phyloP scores from a whole-genome alignment of 164 flowering plant species.

The Echeveria elegans region DNA sequence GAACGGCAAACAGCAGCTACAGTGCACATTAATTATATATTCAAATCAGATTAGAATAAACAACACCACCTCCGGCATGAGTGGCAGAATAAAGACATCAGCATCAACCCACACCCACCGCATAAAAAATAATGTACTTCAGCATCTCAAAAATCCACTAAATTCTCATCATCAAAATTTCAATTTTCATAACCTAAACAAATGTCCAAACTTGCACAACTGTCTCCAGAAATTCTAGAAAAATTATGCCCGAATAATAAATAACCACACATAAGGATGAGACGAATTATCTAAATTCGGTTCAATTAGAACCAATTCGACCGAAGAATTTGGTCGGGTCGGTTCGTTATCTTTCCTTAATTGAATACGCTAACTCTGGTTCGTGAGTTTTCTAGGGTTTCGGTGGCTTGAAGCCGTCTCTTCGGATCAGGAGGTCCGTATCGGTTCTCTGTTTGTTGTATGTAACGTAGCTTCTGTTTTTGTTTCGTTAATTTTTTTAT shows the following conservation, averaged over 20 bases:
- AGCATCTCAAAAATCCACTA: neutral
- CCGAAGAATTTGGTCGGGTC: neutral
- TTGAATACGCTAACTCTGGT: neutral
- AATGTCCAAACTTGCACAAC: neutral
- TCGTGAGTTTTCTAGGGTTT: neutral
- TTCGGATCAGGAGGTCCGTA: neutral
- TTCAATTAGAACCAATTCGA: neutral
- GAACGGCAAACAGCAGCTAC: no score
- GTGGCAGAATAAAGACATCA: neutral
- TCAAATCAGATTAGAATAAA: neutral
- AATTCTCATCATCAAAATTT: neutral
- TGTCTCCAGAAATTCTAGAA: no score
- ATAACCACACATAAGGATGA: no score
- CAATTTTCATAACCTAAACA: neutral
- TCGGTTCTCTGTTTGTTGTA: neutral
- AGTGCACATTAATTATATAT: neutral
- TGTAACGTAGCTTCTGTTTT: neutral
- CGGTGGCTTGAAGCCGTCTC: neutral
- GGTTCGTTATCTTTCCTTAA: neutral
- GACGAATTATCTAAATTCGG: neutral
- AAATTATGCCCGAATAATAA: no score
- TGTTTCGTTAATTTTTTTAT: neutral
- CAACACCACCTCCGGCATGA: no score
- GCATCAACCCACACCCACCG: neutral
- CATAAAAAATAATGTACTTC: neutral